Evolutionary conservation across 441 rosid genomes (phyloP), one percentile per base, ranked within the genome.

Genomic region (Croton setiger): DNA sequence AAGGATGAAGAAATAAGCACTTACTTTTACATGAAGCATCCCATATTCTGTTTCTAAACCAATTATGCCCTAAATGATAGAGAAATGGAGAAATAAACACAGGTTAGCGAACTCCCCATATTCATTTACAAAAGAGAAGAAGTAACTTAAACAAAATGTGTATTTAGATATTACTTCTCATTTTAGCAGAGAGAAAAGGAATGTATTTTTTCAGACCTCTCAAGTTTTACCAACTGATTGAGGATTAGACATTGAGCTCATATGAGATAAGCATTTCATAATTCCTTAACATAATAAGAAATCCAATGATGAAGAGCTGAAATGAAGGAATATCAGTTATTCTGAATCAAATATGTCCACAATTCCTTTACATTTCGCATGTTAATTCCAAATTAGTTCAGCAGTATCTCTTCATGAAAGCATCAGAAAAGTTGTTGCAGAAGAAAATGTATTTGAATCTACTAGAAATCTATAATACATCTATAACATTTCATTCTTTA

Each of bases 41-140:
- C 86, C 86, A 13, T 78, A 66, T 23, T 72, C 74, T 63, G 84
- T 82, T 67, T 82, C 76, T 75, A 82, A 58, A 68, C 70, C 77
- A 74, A 74, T 31, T 58, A 80, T 74, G 31, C 84, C 84, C 86
- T 82, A 27, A 27, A 27, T 27, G 27, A 6, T 27, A 67, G 20
- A 14, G 56, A 69, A 55, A 43, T n/a, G 20, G 5, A 8, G 49
- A 51, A 27, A 61, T 49, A 59, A 23, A 37, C 47, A 39, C 43
- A 6, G 43, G 10, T 39, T 7, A 27, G 23, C 8, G 18, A 9
- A 48, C 52, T 13, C 6, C 23, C 4, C 23, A 64, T 37, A n/a
- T 35, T 35, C 59, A 65, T 51, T 51, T 65, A 17, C 18, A 7
- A 10, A 64, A 64, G 58, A 31, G 17, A 49, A n/a, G 36, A 18